phyloP scores from a whole-genome alignment of 2,329 filamentous ascomycete species.

The Cryphonectria carpinicola region DNA sequence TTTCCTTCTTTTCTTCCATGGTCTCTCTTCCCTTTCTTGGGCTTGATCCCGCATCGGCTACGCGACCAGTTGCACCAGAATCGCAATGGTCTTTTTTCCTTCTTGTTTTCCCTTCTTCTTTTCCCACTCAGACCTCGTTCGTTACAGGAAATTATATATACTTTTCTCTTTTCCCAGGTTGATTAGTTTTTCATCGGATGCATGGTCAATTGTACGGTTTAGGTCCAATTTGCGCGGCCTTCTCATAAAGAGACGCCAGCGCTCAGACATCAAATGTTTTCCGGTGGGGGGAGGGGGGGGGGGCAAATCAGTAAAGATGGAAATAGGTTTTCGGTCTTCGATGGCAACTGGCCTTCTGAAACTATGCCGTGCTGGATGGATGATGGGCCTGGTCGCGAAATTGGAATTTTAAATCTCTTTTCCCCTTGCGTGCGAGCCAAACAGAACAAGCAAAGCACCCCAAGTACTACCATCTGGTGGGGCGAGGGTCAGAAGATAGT shows the following conservation, averaged over 20 bases:
- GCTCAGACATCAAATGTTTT: not conserved
- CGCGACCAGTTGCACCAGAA: not conserved
- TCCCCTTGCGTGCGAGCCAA: not conserved
- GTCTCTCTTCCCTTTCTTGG: not conserved
- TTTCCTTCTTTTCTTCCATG: not conserved
- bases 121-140: not conserved
- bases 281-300: not conserved
- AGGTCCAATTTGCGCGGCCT: not conserved
- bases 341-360: not conserved
- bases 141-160: not conserved
- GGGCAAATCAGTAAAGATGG: not conserved
- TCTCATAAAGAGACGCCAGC: constrained; percentile 1
- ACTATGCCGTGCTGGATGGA: not conserved
- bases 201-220: not conserved
- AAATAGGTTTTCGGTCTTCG: constrained; percentile 1
- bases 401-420: not conserved
- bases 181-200: not conserved
- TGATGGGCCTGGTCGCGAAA: not conserved
- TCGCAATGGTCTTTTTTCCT: not conserved
- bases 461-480: not conserved
- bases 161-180: not conserved
- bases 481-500: not conserved
- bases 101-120: not conserved
- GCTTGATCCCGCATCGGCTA: not conserved
- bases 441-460: not conserved